Base-by-base conservation (phyloP, 2,329 filamentous ascomycete genomes). In the Sclerotinia sclerotiorum region DNA sequence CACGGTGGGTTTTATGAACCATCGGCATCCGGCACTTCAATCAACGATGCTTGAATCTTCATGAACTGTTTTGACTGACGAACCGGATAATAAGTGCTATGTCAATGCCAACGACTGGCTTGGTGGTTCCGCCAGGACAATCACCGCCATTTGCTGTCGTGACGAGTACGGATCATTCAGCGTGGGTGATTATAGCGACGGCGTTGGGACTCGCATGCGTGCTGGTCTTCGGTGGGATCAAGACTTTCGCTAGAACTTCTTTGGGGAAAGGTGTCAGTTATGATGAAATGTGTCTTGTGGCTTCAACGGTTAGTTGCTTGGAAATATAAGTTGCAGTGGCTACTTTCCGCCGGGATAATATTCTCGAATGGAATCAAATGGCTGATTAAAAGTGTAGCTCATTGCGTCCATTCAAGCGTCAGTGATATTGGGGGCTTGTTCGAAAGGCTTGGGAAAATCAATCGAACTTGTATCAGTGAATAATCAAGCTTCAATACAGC, bases 161-260 rank as follows among this genome's bases (percentile, higher is more conserved):
- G 19, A 69, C 69, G 10, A 69, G 63, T 27, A 69, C 51, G 32
- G 69, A 71, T 58, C 69, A 71, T 64, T 55, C 69, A 17, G 69
- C 69, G 21, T 71, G 69, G 69, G 68, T 71, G 19, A 67, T 71
- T 24, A 69, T 71, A 10, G 67, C 69, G n/a, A 65, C 69, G 27
- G 44, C 68, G 19, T 39, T 71, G 19, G 68, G 69, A 17, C 51
- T 71, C 5, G 52, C 69, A 10, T 64, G 42, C 17, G 39, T 69
- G 32, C 65, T 71, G 29, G 29, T 71, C 19, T 69, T 71, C 55
- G 27, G 65, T 32, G 52, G 32, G 21, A 71, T 71, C 44, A 71
- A 69, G 46, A 5, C 52, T 21, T 69, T 62, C 17, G 54, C 65
- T 10, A 49, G 68, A 21, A 55, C 15, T 27, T 55, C 68, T 6